phyloP scores from a whole-genome alignment of 2,329 filamentous ascomycete species.

The Bipolaris zeicola region DNA sequence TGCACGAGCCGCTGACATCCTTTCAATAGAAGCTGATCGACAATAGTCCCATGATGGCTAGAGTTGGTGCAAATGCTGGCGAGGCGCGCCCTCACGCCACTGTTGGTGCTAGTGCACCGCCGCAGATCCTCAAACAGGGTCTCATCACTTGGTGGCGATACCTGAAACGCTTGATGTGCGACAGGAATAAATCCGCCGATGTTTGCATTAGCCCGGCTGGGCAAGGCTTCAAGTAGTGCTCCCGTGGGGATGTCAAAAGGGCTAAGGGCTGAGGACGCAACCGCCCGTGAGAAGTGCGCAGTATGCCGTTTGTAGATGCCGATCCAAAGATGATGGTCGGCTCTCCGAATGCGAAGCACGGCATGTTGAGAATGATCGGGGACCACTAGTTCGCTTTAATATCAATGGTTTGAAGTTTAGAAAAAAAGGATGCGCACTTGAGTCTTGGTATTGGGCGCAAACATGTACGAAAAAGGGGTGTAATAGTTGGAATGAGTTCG shows the following conservation, averaged over 20 bases:
- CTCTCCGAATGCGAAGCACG: no score
- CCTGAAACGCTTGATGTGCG: background rate
- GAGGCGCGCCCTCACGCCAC: background rate
- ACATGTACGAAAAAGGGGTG: no score
- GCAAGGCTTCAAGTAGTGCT: background rate
- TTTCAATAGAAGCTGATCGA: background rate
- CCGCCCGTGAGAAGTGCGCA: background rate
- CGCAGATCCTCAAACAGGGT: slow-evolving; percentile 2
- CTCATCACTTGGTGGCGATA: background rate
- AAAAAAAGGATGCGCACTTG: no score
- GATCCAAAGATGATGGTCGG: background rate
- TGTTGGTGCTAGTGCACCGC: background rate
- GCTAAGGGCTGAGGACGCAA: background rate
- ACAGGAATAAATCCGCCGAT: background rate
- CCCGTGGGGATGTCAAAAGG: background rate
- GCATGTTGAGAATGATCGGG: no score
- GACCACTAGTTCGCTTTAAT: no score
- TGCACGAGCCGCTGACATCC: background rate
- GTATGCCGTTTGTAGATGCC: background rate
- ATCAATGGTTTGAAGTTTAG: no score
- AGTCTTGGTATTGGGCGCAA: no score
- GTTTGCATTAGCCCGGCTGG: background rate
- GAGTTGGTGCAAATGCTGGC: background rate
- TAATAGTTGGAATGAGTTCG: no score
- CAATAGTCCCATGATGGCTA: background rate